phyloP scores from a whole-genome alignment of 192 early-diverging fungal genomes.

The Mortierella claussenii region DNA sequence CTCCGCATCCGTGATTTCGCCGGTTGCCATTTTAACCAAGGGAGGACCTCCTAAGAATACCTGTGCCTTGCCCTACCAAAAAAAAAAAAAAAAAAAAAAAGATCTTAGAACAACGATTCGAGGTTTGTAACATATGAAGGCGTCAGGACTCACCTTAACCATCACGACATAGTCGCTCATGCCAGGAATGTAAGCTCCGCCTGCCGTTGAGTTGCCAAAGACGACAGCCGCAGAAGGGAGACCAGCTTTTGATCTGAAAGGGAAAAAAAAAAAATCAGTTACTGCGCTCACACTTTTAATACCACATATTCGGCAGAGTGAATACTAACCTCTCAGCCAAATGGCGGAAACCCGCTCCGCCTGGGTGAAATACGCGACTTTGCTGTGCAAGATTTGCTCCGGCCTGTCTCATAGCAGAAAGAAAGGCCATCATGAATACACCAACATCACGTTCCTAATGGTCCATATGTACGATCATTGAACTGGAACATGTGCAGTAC shows the following conservation, averaged over 20 bases:
- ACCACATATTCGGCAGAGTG: not conserved
- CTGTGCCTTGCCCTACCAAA: conserved; percentile 61
- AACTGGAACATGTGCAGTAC: conserved; percentile 24
- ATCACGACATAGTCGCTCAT: conserved; percentile 77
- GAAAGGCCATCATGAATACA: no score
- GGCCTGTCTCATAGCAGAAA: conserved; percentile 45
- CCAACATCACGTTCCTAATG: no score
- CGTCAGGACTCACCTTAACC: conserved; percentile 68
- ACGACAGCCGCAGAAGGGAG: conserved; percentile 69
- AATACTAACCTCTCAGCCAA: conserved; percentile 53
- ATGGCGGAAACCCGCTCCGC: conserved; percentile 69
- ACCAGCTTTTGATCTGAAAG: conserved; percentile 63
- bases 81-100: not conserved
- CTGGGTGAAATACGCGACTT: conserved; percentile 70
- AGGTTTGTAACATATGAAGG: no score
- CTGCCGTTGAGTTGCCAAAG: conserved; percentile 73
- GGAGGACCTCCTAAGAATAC: conserved; percentile 77
- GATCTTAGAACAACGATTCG: not conserved
- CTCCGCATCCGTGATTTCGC: conserved; percentile 72
- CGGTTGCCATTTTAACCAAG: conserved; percentile 73
- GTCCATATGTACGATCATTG: no score
- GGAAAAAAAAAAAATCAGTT: not conserved
- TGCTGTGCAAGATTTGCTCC: conserved; percentile 75
- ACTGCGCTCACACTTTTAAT: no score
- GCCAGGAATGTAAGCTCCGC: conserved; percentile 71